Conservation (phyloP, 495 filamentous ascomycete genomes). For the Hypoxylon crocopeplum region DNA sequence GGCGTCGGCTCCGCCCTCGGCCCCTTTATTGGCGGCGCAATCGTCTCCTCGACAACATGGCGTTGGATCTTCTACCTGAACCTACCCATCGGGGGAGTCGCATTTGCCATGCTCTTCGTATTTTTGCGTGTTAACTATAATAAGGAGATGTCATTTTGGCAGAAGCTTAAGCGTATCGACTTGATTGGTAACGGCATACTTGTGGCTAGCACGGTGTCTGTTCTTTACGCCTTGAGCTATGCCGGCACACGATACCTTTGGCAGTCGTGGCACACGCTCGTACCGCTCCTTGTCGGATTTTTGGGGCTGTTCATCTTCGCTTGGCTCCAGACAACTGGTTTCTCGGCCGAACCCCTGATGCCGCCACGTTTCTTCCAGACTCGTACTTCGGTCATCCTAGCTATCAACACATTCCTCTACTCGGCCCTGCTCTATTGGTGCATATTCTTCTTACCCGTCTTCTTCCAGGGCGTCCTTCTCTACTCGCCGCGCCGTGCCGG, state of each 20-base stretch:
- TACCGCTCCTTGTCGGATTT: constrained; percentile 32
- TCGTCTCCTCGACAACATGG: constrained; percentile 55
- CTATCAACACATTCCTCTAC: constrained; percentile 26
- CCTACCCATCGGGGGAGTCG: constrained; percentile 6
- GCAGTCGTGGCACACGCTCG: constrained; percentile 29
- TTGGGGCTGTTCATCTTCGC: constrained; percentile 24
- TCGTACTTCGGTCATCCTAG: constrained; percentile 25
- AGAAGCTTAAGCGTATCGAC: constrained; percentile 29
- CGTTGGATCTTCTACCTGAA: constrained; percentile 36
- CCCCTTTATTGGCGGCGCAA: constrained; percentile 74
- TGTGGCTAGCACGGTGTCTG: constrained; percentile 19
- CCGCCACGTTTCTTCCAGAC: constrained; percentile 31
- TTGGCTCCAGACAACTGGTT: constrained; percentile 8
- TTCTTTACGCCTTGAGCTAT: constrained; percentile 33
- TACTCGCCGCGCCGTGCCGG: constrained; percentile 43
- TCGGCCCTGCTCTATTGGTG: constrained; percentile 33
- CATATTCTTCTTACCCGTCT: constrained; percentile 53
- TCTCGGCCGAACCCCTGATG: constrained; percentile 28
- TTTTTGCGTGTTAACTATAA: constrained; percentile 16
- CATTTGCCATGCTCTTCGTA: constrained; percentile 4
- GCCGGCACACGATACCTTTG: constrained; percentile 28
- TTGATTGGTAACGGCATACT: constrained; percentile 37
- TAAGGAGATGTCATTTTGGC: neutral
- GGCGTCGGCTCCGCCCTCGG: constrained; percentile 70
- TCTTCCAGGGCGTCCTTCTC: constrained; percentile 50